Evolutionary conservation across 108 stramenopile species (phyloP), one percentile per base, ranked within the genome.

Genomic region (Fragilaria radians): DNA sequence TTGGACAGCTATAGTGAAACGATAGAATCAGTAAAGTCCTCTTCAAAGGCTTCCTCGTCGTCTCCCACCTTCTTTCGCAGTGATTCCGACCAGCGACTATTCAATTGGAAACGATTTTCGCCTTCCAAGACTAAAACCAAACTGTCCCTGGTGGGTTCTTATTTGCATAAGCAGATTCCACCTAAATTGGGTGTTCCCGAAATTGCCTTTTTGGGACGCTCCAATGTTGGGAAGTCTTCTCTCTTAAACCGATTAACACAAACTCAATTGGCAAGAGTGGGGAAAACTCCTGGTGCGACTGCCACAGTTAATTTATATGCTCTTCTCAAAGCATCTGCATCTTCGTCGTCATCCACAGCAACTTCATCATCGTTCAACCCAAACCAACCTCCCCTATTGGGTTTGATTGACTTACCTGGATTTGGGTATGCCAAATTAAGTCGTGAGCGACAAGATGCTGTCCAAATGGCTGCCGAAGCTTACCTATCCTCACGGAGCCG

Each of bases 151-250:
- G 54, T 82, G 4, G 89, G 84, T 23, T 62, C 80, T 24, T 87
- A 78, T 69, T 49, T 87, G 45, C 71, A 77, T 46, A 73, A 59
- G 63, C 68, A 57, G 46, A 18, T 87, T 17, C 89, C 89, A 25
- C 86, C 85, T 21, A 61, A 66, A 0, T 28, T 87, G 48, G 89
- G 89, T 19, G 86, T 89, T 4, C 85, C 88, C 3, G 97, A 98
- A 67, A 76, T 96, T 27, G 93, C 93, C 26, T 96, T 96, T 68
- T 54, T 93, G 48, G 97, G 97, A 36, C 67, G 95, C 22, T 85
- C 82, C 54, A 98, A 98, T 55, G 94, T 94, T 25, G 97, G 97
- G 5, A 98, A 96, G 75, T 89, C 87, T 0, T 85, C 83, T 23
- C 66, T 98, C 11, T 70, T 98, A 30, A 95, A 95, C 66, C 25